Percentiles rank a stretch among this genome's conserved stretches.
Conservation (phyloP, 495 filamentous ascomycete genomes). For the Podospora tetraspora region DNA sequence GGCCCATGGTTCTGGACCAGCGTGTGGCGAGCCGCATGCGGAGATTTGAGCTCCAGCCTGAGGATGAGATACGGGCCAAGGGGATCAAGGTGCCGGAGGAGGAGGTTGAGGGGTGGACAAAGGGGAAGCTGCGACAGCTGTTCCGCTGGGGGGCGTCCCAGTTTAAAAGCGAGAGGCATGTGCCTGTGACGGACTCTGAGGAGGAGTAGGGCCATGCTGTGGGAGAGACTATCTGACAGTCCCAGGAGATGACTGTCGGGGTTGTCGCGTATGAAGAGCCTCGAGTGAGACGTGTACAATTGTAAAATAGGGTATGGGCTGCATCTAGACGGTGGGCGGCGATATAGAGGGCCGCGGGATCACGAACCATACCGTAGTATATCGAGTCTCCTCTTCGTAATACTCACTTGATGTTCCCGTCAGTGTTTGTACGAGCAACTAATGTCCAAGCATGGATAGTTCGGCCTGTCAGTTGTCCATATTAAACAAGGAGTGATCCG, state of each 20-base stretch:
- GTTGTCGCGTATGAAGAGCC: background rate
- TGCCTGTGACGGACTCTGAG: constrained; percentile 24
- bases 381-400: constrained; percentile 10
- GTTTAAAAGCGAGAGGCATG: constrained; percentile 21
- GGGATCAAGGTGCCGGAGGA: constrained; percentile 58
- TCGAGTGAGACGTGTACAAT: background rate
- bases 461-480: background rate
- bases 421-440: background rate
- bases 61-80: constrained; percentile 62
- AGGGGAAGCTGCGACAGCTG: constrained; percentile 42
- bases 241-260: background rate
- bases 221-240: background rate
- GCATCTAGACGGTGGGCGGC: background rate
- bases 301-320: background rate
- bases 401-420: background rate
- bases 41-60: constrained; percentile 58
- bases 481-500: background rate
- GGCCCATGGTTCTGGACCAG: constrained; percentile 69
- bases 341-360: background rate
- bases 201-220: constrained; percentile 13
- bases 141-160: constrained; percentile 40
- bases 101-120: constrained; percentile 61
- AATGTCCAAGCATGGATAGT: background rate
- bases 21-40: constrained; percentile 79
- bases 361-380: constrained; percentile 3